Percentiles rank a stretch among this genome's conserved stretches.
phyloP scores from a whole-genome alignment of 345 rosid genomes.

The Leavenworthia alabamica region DNA sequence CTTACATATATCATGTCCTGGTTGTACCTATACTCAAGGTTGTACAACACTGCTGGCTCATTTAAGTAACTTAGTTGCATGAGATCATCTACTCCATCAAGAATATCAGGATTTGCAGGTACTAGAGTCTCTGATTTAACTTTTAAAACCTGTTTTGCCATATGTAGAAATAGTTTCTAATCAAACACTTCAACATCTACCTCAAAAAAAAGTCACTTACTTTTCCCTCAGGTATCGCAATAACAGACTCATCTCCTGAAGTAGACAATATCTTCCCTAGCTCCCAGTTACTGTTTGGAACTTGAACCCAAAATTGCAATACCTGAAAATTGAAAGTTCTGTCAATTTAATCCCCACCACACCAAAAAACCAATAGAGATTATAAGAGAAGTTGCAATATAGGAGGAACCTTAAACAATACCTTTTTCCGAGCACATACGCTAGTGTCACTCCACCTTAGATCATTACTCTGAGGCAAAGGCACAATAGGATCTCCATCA shows the following conservation, averaged over 20 bases:
- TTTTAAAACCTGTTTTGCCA: slow-evolving; percentile 49
- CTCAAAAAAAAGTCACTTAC: slow-evolving; percentile 38
- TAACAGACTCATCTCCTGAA: slow-evolving; percentile 55
- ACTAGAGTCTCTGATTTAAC: slow-evolving; percentile 54
- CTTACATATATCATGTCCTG: slow-evolving; percentile 80
- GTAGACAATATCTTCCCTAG: slow-evolving; percentile 61
- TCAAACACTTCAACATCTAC: slow-evolving; percentile 8
- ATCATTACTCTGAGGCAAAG: slow-evolving; percentile 45
- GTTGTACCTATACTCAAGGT: slow-evolving; percentile 68
- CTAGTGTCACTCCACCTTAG: slow-evolving; percentile 69
- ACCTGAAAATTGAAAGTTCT: slow-evolving; percentile 38
- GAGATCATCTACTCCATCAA: slow-evolving; percentile 83
- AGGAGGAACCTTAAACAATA: slow-evolving; percentile 19
- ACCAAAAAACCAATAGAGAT: neutral
- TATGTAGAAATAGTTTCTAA: neutral
- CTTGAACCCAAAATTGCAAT: slow-evolving; percentile 65
- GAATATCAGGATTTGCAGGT: slow-evolving; percentile 87
- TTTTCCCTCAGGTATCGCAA: slow-evolving; percentile 55
- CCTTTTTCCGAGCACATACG: slow-evolving; percentile 67
- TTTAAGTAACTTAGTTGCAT: slow-evolving; percentile 86
- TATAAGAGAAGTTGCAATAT: neutral
- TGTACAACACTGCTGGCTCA: slow-evolving; percentile 88
- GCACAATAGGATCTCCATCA: slow-evolving; percentile 41
- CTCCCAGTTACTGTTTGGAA: slow-evolving; percentile 56
- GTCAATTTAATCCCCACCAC: neutral